These are phyloP conservation scores for Acacia acuminata DNA, from an alignment of 306 rosid genomes.

Conservation along the genomic window DNA sequence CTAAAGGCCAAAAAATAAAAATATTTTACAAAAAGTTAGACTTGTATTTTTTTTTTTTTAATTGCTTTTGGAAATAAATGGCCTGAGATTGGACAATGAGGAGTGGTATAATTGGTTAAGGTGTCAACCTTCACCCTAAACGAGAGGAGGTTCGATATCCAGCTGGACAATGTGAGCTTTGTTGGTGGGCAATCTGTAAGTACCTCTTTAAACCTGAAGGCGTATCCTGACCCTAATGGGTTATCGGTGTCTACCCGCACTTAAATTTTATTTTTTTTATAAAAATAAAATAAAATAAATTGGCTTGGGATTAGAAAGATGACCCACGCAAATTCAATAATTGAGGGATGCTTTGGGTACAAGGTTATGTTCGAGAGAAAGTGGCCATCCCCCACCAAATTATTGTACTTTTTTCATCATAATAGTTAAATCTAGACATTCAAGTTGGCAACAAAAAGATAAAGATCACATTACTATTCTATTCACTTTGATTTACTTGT, in stretches of 20 bases:
- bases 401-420: background rate
- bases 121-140: too few species aligned
- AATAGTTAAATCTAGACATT: background rate
- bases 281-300: too few species aligned
- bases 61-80: background rate
- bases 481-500: background rate
- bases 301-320: background rate
- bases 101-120: too few species aligned
- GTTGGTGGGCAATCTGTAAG: too few species aligned
- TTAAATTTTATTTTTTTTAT: too few species aligned
- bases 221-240: too few species aligned
- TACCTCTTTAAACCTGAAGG: too few species aligned
- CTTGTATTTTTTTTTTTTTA: background rate
- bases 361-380: background rate
- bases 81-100: too few species aligned
- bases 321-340: background rate
- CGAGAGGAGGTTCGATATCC: too few species aligned
- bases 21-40: background rate
- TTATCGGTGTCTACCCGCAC: too few species aligned
- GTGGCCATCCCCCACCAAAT: background rate
- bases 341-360: background rate
- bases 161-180: too few species aligned
- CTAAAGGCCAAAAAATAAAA: background rate
- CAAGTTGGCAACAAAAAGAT: background rate
- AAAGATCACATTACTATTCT: background rate